These are phyloP conservation scores for Heterobasidion annosum DNA, from an alignment of 1,284 basidiomycete species.

Conservation along the genomic window DNA sequence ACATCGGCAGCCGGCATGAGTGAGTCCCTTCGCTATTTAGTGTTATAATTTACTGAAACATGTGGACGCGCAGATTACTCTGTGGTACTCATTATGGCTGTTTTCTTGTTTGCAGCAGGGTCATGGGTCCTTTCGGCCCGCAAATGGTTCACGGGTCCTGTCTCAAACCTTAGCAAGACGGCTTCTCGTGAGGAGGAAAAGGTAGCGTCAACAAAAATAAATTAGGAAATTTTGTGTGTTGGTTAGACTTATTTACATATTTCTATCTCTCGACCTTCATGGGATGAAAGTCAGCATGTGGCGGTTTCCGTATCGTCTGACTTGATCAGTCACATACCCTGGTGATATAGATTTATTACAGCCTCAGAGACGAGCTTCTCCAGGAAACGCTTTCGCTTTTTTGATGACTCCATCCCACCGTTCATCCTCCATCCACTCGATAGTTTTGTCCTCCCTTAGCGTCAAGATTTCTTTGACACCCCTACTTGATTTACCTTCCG, in stretches of 20 bases:
- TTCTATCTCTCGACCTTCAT: too few species aligned
- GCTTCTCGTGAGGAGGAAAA: slow-evolving; percentile 13
- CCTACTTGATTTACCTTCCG: slow-evolving; percentile 18
- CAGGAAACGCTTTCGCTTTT: slow-evolving; percentile 19
- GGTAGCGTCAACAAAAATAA: neutral
- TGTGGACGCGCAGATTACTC: slow-evolving; percentile 41
- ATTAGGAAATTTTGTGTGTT: neutral
- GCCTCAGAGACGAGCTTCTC: slow-evolving; percentile 2
- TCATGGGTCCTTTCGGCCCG: slow-evolving; percentile 62
- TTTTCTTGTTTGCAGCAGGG: slow-evolving; percentile 52
- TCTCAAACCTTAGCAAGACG: slow-evolving; percentile 32
- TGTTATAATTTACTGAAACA: neutral
- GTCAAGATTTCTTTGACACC: slow-evolving; percentile 34
- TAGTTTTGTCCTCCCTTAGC: slow-evolving; percentile 36
- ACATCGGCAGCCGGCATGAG: slow-evolving; percentile 45
- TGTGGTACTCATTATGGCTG: slow-evolving; percentile 53
- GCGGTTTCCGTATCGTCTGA: too few species aligned
- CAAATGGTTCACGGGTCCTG: slow-evolving; percentile 64
- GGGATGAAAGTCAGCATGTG: too few species aligned
- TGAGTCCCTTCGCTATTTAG: slow-evolving; percentile 18
- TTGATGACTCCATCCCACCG: slow-evolving; percentile 39
- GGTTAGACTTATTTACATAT: too few species aligned
- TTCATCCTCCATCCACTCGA: slow-evolving; percentile 46
- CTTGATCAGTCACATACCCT: too few species aligned
- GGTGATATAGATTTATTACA: too few species aligned